Percentiles rank a stretch among this genome's conserved stretches.
These are phyloP conservation scores for Fusarium bulbicola DNA, from an alignment of 2,329 filamentous ascomycete species.

Conservation along the genomic window DNA sequence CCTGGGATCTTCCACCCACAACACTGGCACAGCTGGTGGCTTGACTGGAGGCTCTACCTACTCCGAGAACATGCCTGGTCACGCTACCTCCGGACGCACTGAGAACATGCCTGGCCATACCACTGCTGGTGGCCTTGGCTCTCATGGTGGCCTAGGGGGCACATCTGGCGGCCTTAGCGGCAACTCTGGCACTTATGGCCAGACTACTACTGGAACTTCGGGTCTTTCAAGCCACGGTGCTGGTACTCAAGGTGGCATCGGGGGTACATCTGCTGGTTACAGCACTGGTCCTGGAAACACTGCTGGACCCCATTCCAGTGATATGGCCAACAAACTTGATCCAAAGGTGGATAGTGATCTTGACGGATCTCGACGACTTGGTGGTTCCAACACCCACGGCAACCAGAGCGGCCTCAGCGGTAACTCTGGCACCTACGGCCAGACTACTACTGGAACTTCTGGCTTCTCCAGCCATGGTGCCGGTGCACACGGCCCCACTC, in stretches of 20 bases:
- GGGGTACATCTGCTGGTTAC: not conserved
- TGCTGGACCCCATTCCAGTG: not conserved
- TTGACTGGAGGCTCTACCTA: not conserved
- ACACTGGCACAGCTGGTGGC: conserved; percentile 14
- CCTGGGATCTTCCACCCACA: not conserved
- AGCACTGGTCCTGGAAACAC: not conserved
- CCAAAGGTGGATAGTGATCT: not conserved
- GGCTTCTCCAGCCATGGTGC: conserved; percentile 21
- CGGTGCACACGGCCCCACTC: conserved; percentile 20
- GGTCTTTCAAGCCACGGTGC: conserved; percentile 22
- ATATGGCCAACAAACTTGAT: not conserved
- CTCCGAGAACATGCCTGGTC: not conserved
- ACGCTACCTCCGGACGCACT: not conserved
- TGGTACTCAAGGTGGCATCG: conserved; percentile 7
- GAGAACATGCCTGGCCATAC: not conserved
- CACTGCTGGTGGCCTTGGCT: no score
- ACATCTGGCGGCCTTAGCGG: no score
- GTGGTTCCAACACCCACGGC: not conserved
- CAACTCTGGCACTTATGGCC: not conserved
- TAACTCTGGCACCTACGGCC: conserved; percentile 13
- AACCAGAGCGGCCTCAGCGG: not conserved
- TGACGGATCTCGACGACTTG: not conserved
- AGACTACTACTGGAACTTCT: conserved; percentile 23
- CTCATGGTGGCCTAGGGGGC: no score
- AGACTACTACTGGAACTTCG: conserved; percentile 23